Conservation (phyloP, 768 basidiomycete species). For the Porphyrellus cyaneotinctus region DNA sequence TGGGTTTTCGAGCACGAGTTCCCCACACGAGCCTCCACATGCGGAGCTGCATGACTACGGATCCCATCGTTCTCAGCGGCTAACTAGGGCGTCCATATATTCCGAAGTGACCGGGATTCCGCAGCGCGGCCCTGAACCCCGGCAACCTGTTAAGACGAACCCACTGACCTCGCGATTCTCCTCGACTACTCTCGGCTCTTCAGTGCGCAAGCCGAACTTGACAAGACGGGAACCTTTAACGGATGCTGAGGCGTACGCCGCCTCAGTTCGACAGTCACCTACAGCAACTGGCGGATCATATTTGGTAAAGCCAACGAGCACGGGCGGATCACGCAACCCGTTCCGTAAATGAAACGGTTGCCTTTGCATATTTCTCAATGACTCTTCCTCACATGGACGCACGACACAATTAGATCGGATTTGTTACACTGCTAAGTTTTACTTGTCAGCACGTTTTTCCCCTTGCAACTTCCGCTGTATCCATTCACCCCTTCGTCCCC, state of each 20-base stretch:
- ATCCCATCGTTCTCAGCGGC: constrained; percentile 28
- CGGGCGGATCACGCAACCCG: constrained; percentile 51
- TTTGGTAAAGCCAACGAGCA: constrained; percentile 40
- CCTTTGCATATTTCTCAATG: constrained; percentile 2
- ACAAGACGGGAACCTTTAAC: constrained; percentile 35
- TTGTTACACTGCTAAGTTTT: constrained; percentile 5
- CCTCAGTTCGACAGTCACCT: constrained; percentile 39
- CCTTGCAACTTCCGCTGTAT: constrained; percentile 19
- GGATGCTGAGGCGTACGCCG: constrained; percentile 59
- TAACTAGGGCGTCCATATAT: constrained; percentile 57
- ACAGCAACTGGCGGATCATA: constrained; percentile 34
- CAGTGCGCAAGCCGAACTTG: constrained; percentile 29
- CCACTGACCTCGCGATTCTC: constrained; percentile 48
- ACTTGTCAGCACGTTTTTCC: constrained; percentile 5
- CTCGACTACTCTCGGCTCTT: constrained; percentile 40
- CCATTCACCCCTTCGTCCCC: constrained; percentile 6
- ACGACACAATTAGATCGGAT: constrained; percentile 17
- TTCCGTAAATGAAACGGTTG: constrained; percentile 41
- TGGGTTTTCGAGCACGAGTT: constrained; percentile 42
- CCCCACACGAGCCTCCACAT: constrained; percentile 31
- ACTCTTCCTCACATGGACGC: constrained; percentile 27
- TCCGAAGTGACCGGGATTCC: constrained; percentile 65
- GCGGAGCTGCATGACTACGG: constrained; percentile 19
- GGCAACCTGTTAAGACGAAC: constrained; percentile 60
- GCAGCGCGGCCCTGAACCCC: constrained; percentile 60